Conservation (phyloP, 441 rosid genomes). For the Gossypium davidsonii region DNA sequence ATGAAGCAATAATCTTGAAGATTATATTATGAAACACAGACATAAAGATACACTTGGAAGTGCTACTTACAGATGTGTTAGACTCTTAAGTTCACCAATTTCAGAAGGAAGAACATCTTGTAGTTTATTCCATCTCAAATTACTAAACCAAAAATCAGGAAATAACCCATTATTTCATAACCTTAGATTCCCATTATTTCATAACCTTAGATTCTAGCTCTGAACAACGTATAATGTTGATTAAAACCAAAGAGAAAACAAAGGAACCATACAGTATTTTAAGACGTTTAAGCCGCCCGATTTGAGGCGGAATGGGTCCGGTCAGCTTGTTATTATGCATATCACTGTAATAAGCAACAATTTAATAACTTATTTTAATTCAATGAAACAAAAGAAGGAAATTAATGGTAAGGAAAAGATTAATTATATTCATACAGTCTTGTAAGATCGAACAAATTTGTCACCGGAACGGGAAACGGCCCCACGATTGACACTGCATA, state of each 20-base stretch:
- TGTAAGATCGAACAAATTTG: constrained; percentile 68
- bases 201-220: neutral
- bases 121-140: constrained; percentile 89
- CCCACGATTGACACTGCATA: constrained; percentile 77
- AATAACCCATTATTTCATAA: neutral
- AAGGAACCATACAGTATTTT: constrained; percentile 52
- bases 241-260: neutral
- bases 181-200: neutral
- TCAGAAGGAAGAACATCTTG: constrained; percentile 80
- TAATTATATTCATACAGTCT: constrained; percentile 49
- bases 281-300: constrained; percentile 72
- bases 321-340: constrained; percentile 84
- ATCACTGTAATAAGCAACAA: constrained; percentile 43
- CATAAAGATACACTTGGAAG: neutral
- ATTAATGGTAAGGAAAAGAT: neutral
- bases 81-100: constrained; percentile 73
- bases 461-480: constrained; percentile 67
- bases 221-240: neutral
- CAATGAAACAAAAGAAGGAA: neutral
- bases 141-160: constrained; percentile 30
- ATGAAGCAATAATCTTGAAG: neutral
- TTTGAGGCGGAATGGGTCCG: constrained; percentile 83
- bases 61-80: constrained; percentile 63
- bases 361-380: neutral
- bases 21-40: neutral